Evolutionary conservation across 2,329 filamentous ascomycete genomes (phyloP), one percentile per base, ranked within the genome.

Genomic region (Nigrospora sphaerica): DNA sequence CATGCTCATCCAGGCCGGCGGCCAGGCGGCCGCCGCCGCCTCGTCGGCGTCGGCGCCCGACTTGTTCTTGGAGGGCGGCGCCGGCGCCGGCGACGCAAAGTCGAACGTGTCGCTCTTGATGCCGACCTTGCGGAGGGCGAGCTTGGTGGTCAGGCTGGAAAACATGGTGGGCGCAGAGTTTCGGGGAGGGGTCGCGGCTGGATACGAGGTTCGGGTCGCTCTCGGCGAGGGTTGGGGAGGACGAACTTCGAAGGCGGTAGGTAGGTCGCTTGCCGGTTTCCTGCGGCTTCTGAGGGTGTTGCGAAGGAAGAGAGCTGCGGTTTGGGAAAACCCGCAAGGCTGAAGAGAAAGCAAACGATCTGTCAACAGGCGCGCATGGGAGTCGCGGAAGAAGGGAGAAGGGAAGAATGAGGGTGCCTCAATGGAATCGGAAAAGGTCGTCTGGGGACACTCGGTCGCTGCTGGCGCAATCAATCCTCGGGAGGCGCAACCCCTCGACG

Each of bases 101-200:
- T 73, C 65, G 46, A 81, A 63, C 40, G 70, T 62, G 53, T 80
- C 66, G 61, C 67, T 73, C 35, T 74, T 69, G 46, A 81, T 60
- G 57, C 78, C 78, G 43, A 71, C 71, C 58, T 78, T 80, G 52
- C 70, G 77, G 54, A 82, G 67, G 50, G 77, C 78, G 52, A 81
- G 63, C 62, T 81, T 81, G 39, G 77, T 77, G 14, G 73, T 71
- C 47, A 82, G 63, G 52, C 67, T 74, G 55, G 73, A 72, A 57
- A 81, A 71, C 78, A 81, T 81, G 46, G 56, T 63, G 57, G 45
- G 6, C 23, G 23, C 23, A 10, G 23, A 28, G 23, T 9, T 9
- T 5, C 19, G 19, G 19, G 19, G 19, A 4, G 19, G 19, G 19
- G 19, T 4, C n/a, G 32, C 32, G 32, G 10, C 32, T 34, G 32